These are phyloP conservation scores for Magnusiomyces starmeri DNA, from an alignment of 1,139 yeast species.

Conservation along the genomic window DNA sequence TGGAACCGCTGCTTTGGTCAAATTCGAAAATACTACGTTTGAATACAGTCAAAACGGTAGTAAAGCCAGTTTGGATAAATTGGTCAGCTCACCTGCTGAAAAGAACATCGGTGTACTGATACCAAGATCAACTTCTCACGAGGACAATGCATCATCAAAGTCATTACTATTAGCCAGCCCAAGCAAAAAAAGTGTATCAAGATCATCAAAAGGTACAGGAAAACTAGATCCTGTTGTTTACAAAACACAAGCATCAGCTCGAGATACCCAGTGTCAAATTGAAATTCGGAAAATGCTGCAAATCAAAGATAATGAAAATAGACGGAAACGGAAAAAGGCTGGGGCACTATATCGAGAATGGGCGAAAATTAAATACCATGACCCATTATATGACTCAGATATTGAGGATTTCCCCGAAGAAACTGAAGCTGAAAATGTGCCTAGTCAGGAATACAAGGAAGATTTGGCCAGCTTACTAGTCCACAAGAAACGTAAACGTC, in stretches of 20 bases:
- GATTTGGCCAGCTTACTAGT: not conserved
- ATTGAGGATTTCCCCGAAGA: constrained; percentile 20
- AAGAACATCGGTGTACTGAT: too few relatives aligned
- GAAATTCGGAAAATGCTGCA: constrained; percentile 25
- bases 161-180: not conserved
- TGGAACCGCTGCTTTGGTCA: too few relatives aligned
- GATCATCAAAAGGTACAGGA: not conserved
- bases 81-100: not conserved
- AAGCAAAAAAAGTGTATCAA: not conserved
- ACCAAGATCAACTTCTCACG: too few relatives aligned
- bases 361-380: constrained; percentile 27
- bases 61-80: not conserved
- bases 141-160: not conserved
- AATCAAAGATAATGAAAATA: constrained; percentile 22
- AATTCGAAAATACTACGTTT: not conserved
- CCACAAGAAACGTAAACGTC: constrained; percentile 6
- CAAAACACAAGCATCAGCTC: constrained; percentile 5
- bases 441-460: constrained; percentile 1
- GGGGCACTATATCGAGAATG: constrained; percentile 28
- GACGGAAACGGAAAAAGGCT: constrained; percentile 20
- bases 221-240: not conserved
- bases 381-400: constrained; percentile 32
- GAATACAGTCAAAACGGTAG: not conserved
- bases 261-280: constrained; percentile 9
- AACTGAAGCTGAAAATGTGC: not conserved